phyloP scores from a whole-genome alignment of 441 rosid species.

The Erysimum cheiri region DNA sequence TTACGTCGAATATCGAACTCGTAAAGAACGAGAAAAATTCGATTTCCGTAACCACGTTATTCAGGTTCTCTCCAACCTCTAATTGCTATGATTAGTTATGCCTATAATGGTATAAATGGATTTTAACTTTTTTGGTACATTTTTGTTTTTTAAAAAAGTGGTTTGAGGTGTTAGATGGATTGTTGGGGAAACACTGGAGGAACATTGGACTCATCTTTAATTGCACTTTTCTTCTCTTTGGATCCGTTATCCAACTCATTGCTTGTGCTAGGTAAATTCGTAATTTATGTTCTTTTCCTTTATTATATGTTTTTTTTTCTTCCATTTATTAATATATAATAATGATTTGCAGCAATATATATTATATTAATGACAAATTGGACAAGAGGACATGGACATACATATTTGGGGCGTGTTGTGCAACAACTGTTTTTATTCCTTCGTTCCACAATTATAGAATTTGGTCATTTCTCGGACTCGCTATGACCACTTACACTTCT shows the following conservation, averaged over 20 bases:
- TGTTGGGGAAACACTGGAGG: conserved; percentile 78
- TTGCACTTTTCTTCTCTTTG: conserved; percentile 79
- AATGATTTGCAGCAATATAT: conserved; percentile 64
- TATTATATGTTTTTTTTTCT: conserved; percentile 6
- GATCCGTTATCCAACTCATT: conserved; percentile 79
- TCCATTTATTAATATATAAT: background rate
- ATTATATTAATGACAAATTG: conserved; percentile 74
- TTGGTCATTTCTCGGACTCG: conserved; percentile 78
- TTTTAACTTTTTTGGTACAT: background rate
- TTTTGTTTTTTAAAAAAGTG: conserved; percentile 43
- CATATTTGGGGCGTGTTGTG: conserved; percentile 82
- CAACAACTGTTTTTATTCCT: conserved; percentile 77
- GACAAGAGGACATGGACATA: conserved; percentile 89
- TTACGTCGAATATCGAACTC: conserved; percentile 77
- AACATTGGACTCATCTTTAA: conserved; percentile 69
- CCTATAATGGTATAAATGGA: background rate
- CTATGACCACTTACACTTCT: conserved; percentile 78
- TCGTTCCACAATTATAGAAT: conserved; percentile 78
- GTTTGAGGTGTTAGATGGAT: conserved; percentile 81
- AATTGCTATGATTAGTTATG: background rate
- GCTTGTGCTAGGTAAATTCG: conserved; percentile 72
- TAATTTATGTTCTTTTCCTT: conserved; percentile 2
- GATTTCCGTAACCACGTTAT: conserved; percentile 81
- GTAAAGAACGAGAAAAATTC: conserved; percentile 77
- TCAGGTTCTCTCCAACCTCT: conserved; percentile 54